Evolutionary conservation across 2,329 filamentous ascomycete species (phyloP), one percentile per base, ranked within the genome.

Genomic region (Fusarium pseudograminearum): DNA sequence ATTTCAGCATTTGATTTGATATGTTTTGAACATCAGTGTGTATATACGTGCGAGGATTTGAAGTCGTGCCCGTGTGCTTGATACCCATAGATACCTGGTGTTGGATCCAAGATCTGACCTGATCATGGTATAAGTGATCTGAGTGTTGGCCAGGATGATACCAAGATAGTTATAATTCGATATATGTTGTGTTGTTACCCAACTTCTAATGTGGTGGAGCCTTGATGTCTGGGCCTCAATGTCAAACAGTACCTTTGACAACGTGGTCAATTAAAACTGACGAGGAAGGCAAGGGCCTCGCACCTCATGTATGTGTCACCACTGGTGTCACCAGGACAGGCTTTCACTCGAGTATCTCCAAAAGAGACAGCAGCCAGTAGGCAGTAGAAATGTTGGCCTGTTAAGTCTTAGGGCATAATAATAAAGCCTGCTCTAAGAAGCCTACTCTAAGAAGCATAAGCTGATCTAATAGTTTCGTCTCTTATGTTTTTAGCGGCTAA

Each of bases 61-160:
- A 46, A 52, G 36, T 69, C 30, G 45, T 66, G 34, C 51, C n/a
- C 5, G 36, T 47, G 48, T 69, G 60, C 38, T 69, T 66, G 60
- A 69, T 69, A 69, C 65, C 61, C 61, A 46, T 44, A 26, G 24
- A 9, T 51, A 40, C 38, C 34, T 50, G 22, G 53, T 46, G 38
- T 40, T 47, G 30, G 36, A 47, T 45, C 33, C 12, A 30, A 4
- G 42, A 51, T 18, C 20, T 26, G 42, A 20, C 18, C 11, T 20
- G 44, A 46, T 46, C 28, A 7, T 20, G 6, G 30, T n/a, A 45
- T 9, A 22, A 46, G 10, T 50, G 24, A 24, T 65, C 15, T 47
- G n/a, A 20, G 54, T 52, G 40, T 47, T 42, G 40, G 61, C 52
- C 52, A 52, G 46, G 20, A 65, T 52, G 36, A 64, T 51, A 48